A percentile compares a stretch with the other conserved stretches of the same genome.
phyloP scores from a whole-genome alignment of 371 early-diverging fungal genomes.

The Paraphysoderma sedebokerense region DNA sequence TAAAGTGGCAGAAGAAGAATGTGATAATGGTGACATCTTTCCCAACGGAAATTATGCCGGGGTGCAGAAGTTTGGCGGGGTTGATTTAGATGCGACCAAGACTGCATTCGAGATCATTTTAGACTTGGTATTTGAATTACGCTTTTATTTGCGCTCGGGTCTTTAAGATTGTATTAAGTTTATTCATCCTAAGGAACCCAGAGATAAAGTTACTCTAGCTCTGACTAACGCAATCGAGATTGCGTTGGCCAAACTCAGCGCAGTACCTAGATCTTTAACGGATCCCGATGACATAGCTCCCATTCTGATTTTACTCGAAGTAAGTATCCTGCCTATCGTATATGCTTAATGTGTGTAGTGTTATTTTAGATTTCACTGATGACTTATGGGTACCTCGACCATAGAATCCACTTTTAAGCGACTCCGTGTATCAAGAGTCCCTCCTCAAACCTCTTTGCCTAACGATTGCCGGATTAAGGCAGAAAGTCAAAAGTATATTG shows the following conservation, averaged over 20 bases:
- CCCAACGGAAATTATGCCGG: too few species aligned
- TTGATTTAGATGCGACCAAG: slow-evolving; percentile 28
- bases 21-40: too few species aligned
- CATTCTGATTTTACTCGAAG: slow-evolving; percentile 21
- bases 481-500: slow-evolving; percentile 11
- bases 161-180: too few species aligned
- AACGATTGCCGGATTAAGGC: slow-evolving; percentile 16
- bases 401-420: slow-evolving; percentile 34
- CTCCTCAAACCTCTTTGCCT: slow-evolving; percentile 20
- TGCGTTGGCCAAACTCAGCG: slow-evolving; percentile 26
- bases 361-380: too few species aligned
- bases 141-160: too few species aligned
- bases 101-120: too few species aligned
- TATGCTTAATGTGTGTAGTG: too few species aligned
- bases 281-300: slow-evolving; percentile 19
- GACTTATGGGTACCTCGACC: too few species aligned
- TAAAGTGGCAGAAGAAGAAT: too few species aligned
- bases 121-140: too few species aligned
- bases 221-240: slow-evolving; percentile 32
- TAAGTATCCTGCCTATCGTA: slow-evolving; percentile 1
- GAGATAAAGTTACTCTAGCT: slow-evolving; percentile 20
- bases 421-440: slow-evolving; percentile 22
- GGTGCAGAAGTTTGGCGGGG: slow-evolving; percentile 18
- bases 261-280: too few species aligned
- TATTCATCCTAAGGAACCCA: too few species aligned